These are phyloP conservation scores for Salvia sclarea DNA, from an alignment of 305 asterid species.

Conservation along the genomic window DNA sequence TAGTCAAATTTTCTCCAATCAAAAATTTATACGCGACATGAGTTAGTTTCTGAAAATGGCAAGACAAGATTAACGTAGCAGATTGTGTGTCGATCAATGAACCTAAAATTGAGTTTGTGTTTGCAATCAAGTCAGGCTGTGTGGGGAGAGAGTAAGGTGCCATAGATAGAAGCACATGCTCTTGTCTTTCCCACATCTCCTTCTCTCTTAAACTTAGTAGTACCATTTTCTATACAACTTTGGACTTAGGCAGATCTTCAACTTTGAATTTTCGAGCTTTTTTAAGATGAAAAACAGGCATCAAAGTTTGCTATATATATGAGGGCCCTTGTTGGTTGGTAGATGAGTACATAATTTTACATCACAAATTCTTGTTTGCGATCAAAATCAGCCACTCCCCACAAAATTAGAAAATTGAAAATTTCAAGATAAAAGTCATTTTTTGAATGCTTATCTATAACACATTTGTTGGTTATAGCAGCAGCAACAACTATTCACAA, in stretches of 20 bases:
- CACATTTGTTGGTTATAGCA: not conserved
- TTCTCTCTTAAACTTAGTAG: not conserved
- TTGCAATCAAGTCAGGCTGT: no score
- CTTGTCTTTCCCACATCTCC: no score
- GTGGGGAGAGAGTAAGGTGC: no score
- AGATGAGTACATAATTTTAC: not conserved
- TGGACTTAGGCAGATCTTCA: not conserved
- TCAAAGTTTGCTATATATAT: not conserved
- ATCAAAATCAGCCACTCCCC: not conserved
- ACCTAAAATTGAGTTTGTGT: not conserved
- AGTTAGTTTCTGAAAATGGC: no score
- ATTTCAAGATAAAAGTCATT: no score
- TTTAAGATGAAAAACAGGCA: not conserved
- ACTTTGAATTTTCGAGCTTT: not conserved
- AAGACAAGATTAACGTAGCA: not conserved
- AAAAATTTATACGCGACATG: no score
- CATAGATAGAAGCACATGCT: no score
- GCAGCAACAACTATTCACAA: not conserved
- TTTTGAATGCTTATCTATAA: not conserved
- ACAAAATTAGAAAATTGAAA: no score
- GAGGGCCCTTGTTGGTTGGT: slow-evolving; percentile 15
- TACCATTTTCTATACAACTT: not conserved
- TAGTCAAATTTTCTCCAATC: no score
- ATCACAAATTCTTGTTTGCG: not conserved
- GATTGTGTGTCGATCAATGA: not conserved